Conservation (phyloP, 2,329 filamentous ascomycete species). For the Diplodia intermedia region DNA sequence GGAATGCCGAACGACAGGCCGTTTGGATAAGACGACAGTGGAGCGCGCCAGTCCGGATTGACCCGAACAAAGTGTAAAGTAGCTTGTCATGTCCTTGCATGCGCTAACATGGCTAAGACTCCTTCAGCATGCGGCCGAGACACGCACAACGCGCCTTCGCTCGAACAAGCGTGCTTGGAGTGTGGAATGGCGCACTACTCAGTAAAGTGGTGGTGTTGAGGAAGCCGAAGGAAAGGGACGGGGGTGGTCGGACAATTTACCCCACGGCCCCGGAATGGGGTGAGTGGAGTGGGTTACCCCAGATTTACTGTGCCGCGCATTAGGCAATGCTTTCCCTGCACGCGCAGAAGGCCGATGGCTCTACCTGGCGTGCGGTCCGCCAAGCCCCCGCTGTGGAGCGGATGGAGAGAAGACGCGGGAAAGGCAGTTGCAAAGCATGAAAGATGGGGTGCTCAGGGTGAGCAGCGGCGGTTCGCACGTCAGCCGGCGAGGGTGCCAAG, state of each 20-base stretch:
- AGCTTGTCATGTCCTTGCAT: constrained; percentile 24
- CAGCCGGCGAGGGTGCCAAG: constrained; percentile 12
- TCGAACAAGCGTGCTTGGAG: constrained; percentile 20
- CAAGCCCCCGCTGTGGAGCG: constrained; percentile 4
- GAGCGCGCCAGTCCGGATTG: constrained; percentile 7
- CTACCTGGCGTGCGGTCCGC: background rate
- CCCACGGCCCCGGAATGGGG: constrained; percentile 24
- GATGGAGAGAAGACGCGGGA: background rate
- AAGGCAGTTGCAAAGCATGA: background rate
- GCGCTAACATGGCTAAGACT: constrained; percentile 18
- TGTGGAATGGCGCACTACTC: background rate
- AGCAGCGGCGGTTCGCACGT: background rate
- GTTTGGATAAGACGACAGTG: background rate
- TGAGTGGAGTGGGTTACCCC: constrained; percentile 7
- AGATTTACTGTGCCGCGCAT: constrained; percentile 33
- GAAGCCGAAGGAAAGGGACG: background rate
- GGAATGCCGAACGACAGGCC: background rate
- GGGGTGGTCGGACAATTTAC: constrained; percentile 26
- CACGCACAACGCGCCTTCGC: constrained; percentile 15
- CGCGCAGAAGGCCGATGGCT: constrained; percentile 3
- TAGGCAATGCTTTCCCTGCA: constrained; percentile 9
- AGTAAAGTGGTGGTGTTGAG: background rate
- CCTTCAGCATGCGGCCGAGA: constrained; percentile 22
- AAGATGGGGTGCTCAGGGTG: too few species aligned
- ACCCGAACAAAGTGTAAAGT: background rate